These are phyloP conservation scores for Ustilago xerochloae DNA, from an alignment of 1,284 basidiomycete genomes.

Conservation along the genomic window DNA sequence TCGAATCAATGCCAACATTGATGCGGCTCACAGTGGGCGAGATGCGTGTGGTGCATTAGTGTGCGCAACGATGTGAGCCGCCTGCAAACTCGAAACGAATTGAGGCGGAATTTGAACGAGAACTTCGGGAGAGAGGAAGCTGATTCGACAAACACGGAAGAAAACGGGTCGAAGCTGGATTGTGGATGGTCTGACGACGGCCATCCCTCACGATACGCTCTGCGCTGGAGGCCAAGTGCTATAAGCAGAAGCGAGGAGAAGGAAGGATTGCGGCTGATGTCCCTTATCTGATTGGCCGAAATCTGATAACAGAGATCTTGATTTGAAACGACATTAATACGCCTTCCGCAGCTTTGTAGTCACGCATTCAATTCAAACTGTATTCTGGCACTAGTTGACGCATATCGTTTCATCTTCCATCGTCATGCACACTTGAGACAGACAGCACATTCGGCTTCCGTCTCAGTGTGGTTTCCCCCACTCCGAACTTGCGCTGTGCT, in stretches of 20 bases:
- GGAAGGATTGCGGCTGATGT: too few species aligned
- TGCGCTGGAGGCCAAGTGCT: too few species aligned
- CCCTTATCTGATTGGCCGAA: conserved; percentile 24
- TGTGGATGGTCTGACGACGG: not conserved
- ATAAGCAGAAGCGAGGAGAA: not conserved
- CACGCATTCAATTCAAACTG: not conserved
- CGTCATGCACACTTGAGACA: conserved; percentile 11
- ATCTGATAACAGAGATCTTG: conserved; percentile 17
- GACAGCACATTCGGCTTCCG: not conserved
- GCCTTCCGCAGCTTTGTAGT: not conserved
- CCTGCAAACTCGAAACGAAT: not conserved
- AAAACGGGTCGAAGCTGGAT: not conserved
- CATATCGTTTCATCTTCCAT: not conserved
- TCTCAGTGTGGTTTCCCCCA: not conserved
- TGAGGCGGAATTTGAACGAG: not conserved
- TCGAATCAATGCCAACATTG: not conserved
- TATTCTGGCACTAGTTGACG: conserved; percentile 15
- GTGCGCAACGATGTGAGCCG: not conserved
- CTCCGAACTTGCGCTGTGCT: too few species aligned
- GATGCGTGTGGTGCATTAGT: conserved; percentile 9
- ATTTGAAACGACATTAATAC: not conserved
- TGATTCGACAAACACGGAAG: not conserved
- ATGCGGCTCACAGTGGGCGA: not conserved
- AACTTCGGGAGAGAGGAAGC: not conserved
- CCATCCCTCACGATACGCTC: not conserved